These are phyloP conservation scores for Entomophthora muscae DNA, from an alignment of 371 early-diverging fungal genomes.

Conservation along the genomic window DNA sequence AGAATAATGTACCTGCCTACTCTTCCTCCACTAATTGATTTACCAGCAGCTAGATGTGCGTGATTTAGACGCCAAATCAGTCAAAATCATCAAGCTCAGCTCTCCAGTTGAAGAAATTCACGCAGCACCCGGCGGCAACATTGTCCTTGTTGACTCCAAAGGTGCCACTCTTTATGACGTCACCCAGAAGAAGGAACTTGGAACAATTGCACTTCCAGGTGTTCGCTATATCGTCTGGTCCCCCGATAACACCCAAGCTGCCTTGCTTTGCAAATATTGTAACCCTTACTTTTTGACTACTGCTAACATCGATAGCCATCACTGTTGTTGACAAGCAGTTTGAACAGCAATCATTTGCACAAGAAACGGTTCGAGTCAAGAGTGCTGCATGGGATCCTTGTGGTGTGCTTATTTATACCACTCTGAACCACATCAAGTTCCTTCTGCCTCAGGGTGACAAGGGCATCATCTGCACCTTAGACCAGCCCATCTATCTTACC, in stretches of 20 bases:
- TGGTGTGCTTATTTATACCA: constrained; percentile 90
- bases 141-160: constrained; percentile 62
- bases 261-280: constrained; percentile 84
- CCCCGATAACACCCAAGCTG: constrained; percentile 65
- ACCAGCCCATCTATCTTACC: constrained; percentile 83
- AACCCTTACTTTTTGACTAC: no score
- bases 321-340: constrained; percentile 71
- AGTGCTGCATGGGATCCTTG: constrained; percentile 88
- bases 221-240: constrained; percentile 88
- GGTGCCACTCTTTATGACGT: constrained; percentile 79
- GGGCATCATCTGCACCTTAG: constrained; percentile 89
- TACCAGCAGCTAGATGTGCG: constrained; percentile 20
- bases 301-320: constrained; percentile 37
- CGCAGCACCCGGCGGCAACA: constrained; percentile 63
- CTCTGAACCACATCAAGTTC: constrained; percentile 97
- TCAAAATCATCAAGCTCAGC: constrained; percentile 73
- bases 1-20: constrained; percentile 24
- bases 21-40: not conserved
- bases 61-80: constrained; percentile 60
- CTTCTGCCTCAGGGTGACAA: constrained; percentile 83
- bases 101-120: constrained; percentile 63
- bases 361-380: constrained; percentile 95
- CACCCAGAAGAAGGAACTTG: constrained; percentile 50
- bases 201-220: constrained; percentile 53
- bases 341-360: constrained; percentile 65